A percentile compares a stretch with the other conserved stretches of the same genome.
These are phyloP conservation scores for Pyrenochaeta sp. DNA, from an alignment of 2,329 filamentous ascomycete species.

Conservation along the genomic window DNA sequence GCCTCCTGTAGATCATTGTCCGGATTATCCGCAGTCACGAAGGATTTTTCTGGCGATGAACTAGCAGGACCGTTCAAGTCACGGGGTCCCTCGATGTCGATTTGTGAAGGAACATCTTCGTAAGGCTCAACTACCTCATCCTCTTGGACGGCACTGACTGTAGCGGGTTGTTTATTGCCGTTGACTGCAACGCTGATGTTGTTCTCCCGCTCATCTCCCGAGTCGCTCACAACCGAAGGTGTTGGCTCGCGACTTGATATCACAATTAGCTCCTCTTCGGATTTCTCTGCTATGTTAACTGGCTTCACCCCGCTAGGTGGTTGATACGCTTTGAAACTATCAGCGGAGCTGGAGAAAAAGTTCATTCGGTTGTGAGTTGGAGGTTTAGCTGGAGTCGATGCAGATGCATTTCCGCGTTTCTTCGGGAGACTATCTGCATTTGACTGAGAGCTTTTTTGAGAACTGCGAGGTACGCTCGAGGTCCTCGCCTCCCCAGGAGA, in stretches of 20 bases:
- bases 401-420: neutral
- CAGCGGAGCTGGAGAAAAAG: too few relatives aligned
- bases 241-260: conserved; percentile 14
- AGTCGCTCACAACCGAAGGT: conserved; percentile 6
- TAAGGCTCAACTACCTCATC: neutral
- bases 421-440: conserved; percentile 1
- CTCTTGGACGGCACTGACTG: neutral
- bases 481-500: conserved; percentile 4
- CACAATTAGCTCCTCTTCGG: conserved; percentile 5
- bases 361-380: too few relatives aligned
- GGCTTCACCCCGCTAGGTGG: too few relatives aligned
- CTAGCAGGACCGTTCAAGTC: too few relatives aligned
- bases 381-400: neutral
- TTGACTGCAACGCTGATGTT: neutral
- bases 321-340: too few relatives aligned
- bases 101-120: too few relatives aligned
- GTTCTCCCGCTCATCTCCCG: conserved; percentile 5
- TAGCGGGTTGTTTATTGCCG: neutral
- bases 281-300: too few relatives aligned
- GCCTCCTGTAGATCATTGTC: too few relatives aligned
- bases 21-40: too few relatives aligned
- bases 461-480: conserved; percentile 3
- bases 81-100: too few relatives aligned
- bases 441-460: conserved; percentile 1
- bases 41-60: too few relatives aligned